Percentiles rank a stretch among this genome's conserved stretches.
phyloP scores from a whole-genome alignment of 2,329 filamentous ascomycete species.

The Endoconidiophora laricicola region DNA sequence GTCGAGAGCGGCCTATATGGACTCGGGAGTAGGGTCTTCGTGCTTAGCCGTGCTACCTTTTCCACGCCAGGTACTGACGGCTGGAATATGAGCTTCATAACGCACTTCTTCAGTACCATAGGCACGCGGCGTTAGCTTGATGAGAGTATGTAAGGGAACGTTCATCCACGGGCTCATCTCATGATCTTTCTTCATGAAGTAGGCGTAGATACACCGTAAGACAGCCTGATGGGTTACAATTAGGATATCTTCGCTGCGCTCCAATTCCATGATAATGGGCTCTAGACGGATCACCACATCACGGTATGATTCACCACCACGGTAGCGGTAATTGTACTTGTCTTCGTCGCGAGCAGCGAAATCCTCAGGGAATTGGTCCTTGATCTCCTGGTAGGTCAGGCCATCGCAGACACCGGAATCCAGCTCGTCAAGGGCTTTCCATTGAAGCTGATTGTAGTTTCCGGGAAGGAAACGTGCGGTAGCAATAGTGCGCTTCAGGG shows the following conservation, averaged over 20 bases:
- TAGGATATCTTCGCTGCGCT: slow-evolving; percentile 88
- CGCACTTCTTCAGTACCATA: slow-evolving; percentile 86
- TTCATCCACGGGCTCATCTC: slow-evolving; percentile 96
- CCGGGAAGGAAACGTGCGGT: slow-evolving; percentile 68
- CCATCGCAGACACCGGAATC: slow-evolving; percentile 94
- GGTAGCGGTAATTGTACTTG: slow-evolving; percentile 99
- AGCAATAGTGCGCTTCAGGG: slow-evolving; percentile 68
- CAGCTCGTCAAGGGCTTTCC: slow-evolving; percentile 96
- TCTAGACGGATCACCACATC: slow-evolving; percentile 96
- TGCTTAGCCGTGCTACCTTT: slow-evolving; percentile 89
- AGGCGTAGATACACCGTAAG: slow-evolving; percentile 90
- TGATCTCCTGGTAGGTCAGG: slow-evolving; percentile 90
- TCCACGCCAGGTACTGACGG: slow-evolving; percentile 88
- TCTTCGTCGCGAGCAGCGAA: slow-evolving; percentile 92
- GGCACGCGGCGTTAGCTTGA: slow-evolving; percentile 86
- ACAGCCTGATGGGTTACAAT: slow-evolving; percentile 98
- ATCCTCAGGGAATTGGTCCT: slow-evolving; percentile 79
- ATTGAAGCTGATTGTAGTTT: slow-evolving; percentile 86
- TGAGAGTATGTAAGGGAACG: slow-evolving; percentile 86
- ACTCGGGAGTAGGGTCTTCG: slow-evolving; percentile 39
- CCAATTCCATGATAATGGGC: slow-evolving; percentile 98
- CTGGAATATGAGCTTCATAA: slow-evolving; percentile 79
- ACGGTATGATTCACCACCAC: slow-evolving; percentile 85
- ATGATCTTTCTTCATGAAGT: slow-evolving; percentile 96
- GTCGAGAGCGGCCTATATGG: slow-evolving; percentile 11